These are phyloP conservation scores for Emergomyces africanus DNA, from an alignment of 2,329 filamentous ascomycete genomes.

Conservation along the genomic window DNA sequence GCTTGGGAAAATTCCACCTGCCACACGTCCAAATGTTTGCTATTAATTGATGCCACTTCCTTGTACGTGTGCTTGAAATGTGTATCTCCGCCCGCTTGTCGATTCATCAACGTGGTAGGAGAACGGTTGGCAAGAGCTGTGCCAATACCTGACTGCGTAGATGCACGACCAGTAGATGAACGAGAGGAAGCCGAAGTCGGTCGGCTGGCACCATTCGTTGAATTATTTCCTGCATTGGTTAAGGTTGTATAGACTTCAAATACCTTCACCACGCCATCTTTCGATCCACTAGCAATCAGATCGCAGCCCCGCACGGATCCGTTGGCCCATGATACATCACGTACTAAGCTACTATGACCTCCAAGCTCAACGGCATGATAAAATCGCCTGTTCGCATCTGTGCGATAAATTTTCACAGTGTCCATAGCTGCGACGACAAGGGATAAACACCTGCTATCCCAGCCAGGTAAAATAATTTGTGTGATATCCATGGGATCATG, in stretches of 20 bases:
- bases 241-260: slow-evolving; percentile 48
- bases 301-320: slow-evolving; percentile 86
- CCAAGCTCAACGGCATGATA: slow-evolving; percentile 69
- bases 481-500: slow-evolving; percentile 61
- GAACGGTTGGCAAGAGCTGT: slow-evolving; percentile 26
- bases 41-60: slow-evolving; percentile 31
- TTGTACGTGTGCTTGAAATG: slow-evolving; percentile 30
- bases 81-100: slow-evolving; percentile 22
- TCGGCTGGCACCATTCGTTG: slow-evolving; percentile 16
- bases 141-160: slow-evolving; percentile 30
- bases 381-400: slow-evolving; percentile 60
- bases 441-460: slow-evolving; percentile 63
- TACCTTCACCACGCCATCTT: slow-evolving; percentile 82
- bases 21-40: slow-evolving; percentile 33
- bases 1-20: slow-evolving; percentile 33
- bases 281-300: slow-evolving; percentile 79
- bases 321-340: slow-evolving; percentile 85
- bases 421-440: slow-evolving; percentile 81
- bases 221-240: slow-evolving; percentile 16
- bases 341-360: slow-evolving; percentile 62
- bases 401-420: slow-evolving; percentile 70
- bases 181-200: slow-evolving; percentile 14
- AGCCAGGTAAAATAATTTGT: slow-evolving; percentile 68
- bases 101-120: slow-evolving; percentile 16
- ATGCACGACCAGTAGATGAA: slow-evolving; percentile 8